phyloP scores from a whole-genome alignment of 805 yeast species.

The Ogataea polymorpha region DNA sequence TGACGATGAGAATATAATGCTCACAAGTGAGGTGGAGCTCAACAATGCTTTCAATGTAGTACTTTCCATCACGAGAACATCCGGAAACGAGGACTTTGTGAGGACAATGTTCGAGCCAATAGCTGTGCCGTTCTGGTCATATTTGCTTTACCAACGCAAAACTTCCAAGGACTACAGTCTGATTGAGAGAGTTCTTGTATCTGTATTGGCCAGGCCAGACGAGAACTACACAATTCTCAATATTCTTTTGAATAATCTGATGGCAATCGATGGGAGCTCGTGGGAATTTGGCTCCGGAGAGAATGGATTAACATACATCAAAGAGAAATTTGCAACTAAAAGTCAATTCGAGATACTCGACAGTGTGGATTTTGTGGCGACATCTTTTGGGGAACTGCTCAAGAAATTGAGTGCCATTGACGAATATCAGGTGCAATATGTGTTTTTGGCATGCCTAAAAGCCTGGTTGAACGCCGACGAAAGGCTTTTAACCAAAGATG shows the following conservation, averaged over 20 bases:
- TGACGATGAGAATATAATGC: constrained; percentile 30
- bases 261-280: constrained; percentile 27
- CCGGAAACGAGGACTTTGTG: constrained; percentile 34
- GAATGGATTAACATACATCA: constrained; percentile 32
- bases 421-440: constrained; percentile 41
- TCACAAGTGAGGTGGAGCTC: constrained; percentile 46
- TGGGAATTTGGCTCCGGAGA: constrained; percentile 46
- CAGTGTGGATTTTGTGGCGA: constrained; percentile 39
- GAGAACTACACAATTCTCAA: constrained; percentile 17
- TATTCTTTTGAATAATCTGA: constrained; percentile 16
- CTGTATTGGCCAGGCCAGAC: constrained; percentile 21
- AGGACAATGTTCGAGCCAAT: constrained; percentile 31
- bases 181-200: constrained; percentile 37
- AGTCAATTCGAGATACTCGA: constrained; percentile 32
- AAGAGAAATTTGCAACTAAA: constrained; percentile 15
- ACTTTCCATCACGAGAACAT: constrained; percentile 55
- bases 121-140: constrained; percentile 41
- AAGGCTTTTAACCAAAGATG: constrained; percentile 21
- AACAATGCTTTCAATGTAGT: constrained; percentile 65
- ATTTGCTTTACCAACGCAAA: constrained; percentile 36
- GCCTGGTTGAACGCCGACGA: constrained; percentile 50
- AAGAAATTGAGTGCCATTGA: constrained; percentile 43
- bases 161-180: constrained; percentile 34
- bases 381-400: constrained; percentile 30
- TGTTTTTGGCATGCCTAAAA: constrained; percentile 51